Base-by-base conservation (phyloP, 2,329 filamentous ascomycete species). In the Trichoderma simmonsii region DNA sequence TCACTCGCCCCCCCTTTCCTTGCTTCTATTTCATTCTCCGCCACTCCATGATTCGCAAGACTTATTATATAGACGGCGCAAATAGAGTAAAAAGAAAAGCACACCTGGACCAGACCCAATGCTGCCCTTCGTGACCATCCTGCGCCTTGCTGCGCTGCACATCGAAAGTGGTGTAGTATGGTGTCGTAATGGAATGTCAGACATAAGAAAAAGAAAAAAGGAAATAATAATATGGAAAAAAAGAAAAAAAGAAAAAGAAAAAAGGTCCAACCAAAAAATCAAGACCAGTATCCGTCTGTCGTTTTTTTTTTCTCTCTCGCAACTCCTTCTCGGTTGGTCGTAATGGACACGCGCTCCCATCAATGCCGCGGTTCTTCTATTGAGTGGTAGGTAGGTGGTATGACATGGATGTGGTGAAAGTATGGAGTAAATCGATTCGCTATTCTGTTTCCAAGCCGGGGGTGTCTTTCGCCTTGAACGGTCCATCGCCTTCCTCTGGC, bases 81-180 rank as follows among this genome's bases (percentile, higher is more conserved):
- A 73, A 72, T 72, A 73, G 64, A 71, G 70, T 68, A 74, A 74
- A 75, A 79, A 69, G 77, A 69, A 75, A 76, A 75, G 75, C 75
- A 73, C 77, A 75, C 71, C 71, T 73, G 73, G 77, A 79, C 77
- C 78, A 79, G 74, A 81, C 79, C 79, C 79, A 82, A 82, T 81
- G 80, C 79, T 70, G 71, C 71, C 80, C 78, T 78, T 75, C 76
- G 79, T 80, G 75, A 78, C 79, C 80, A 77, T 77, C 78, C 73
- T 80, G 80, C 81, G 80, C 80, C 79, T 77, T 80, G 79, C 78
- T 80, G 81, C 79, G 80, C 81, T 80, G 77, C 78, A 81, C 79
- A 78, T 78, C 78, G 77, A 79, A 79, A 76, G 74, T 77, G 74
- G 76, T 80, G 71, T 75, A 79, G 72, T 78, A 79, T 79, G 78